phyloP scores from a whole-genome alignment of 768 basidiomycete species.

The Lentinula lateritia region DNA sequence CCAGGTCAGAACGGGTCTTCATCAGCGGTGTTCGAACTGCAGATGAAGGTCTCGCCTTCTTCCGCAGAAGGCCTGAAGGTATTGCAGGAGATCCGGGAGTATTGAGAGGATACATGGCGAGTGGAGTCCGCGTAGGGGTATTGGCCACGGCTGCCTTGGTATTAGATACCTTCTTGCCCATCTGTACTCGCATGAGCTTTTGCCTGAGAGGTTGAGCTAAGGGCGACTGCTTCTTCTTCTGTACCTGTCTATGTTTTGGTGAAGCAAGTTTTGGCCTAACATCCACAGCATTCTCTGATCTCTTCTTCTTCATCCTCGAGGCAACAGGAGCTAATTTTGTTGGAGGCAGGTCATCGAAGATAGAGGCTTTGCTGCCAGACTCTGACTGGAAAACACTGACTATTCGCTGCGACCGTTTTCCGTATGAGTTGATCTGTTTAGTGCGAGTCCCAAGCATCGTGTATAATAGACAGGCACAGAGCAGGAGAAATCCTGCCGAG shows the following conservation, averaged over 20 bases:
- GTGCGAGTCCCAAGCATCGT: slow-evolving; percentile 56
- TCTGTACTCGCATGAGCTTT: slow-evolving; percentile 4
- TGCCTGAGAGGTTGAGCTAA: slow-evolving; percentile 1
- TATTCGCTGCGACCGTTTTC: slow-evolving; percentile 57
- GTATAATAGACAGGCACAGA: not conserved
- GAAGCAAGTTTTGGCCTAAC: slow-evolving; percentile 26
- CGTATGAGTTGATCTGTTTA: slow-evolving; percentile 62
- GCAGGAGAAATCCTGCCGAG: not conserved
- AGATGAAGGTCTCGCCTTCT: slow-evolving; percentile 16
- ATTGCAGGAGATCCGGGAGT: slow-evolving; percentile 32
- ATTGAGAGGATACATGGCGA: slow-evolving; percentile 33
- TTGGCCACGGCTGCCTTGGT: not conserved
- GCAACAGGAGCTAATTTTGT: slow-evolving; percentile 30
- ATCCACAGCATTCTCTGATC: slow-evolving; percentile 28
- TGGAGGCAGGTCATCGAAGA: slow-evolving; percentile 38
- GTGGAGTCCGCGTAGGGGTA: slow-evolving; percentile 28
- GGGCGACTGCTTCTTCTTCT: slow-evolving; percentile 13
- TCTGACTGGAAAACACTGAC: slow-evolving; percentile 38
- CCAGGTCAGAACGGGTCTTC: slow-evolving; percentile 39
- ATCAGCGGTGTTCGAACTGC: slow-evolving; percentile 20
- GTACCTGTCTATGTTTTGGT: slow-evolving; percentile 27
- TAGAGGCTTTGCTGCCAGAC: slow-evolving; percentile 23
- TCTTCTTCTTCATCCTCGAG: slow-evolving; percentile 41
- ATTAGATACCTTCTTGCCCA: slow-evolving; percentile 7
- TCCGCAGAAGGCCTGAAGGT: slow-evolving; percentile 16